phyloP scores from a whole-genome alignment of 192 early-diverging fungal species.

The Diversispora epigaea region DNA sequence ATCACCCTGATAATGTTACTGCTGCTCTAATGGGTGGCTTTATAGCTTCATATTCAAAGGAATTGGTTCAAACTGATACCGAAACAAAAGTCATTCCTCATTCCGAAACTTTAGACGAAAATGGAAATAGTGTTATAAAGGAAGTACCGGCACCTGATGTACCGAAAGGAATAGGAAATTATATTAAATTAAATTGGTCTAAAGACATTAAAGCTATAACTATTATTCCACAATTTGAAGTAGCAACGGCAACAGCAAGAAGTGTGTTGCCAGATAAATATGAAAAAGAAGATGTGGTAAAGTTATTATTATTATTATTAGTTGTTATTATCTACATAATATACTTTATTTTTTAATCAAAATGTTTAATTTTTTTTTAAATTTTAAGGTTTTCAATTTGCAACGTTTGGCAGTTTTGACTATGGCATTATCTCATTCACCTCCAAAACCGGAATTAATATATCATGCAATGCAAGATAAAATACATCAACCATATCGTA shows the following conservation, averaged over 20 bases:
- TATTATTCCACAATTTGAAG: slow-evolving; percentile 88
- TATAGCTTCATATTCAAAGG: slow-evolving; percentile 79
- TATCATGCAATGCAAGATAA: slow-evolving; percentile 93
- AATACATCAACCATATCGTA: slow-evolving; percentile 95
- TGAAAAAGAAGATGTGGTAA: slow-evolving; percentile 77
- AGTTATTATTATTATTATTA: background rate
- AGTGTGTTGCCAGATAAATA: slow-evolving; percentile 80
- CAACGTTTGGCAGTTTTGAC: slow-evolving; percentile 92
- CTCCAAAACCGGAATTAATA: slow-evolving; percentile 76
- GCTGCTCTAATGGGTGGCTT: slow-evolving; percentile 94
- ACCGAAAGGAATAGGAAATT: slow-evolving; percentile 66
- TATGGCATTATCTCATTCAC: slow-evolving; percentile 70
- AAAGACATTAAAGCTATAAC: slow-evolving; percentile 71
- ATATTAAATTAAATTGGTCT: slow-evolving; percentile 65
- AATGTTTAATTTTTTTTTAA: too few species aligned
- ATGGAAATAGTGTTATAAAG: background rate
- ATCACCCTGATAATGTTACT: slow-evolving; percentile 97
- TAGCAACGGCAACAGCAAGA: slow-evolving; percentile 89
- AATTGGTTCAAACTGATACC: slow-evolving; percentile 50
- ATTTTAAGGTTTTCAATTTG: slow-evolving; percentile 84
- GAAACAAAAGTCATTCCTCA: slow-evolving; percentile 50
- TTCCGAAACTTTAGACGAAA: slow-evolving; percentile 46
- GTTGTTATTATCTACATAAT: too few species aligned
- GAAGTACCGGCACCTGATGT: slow-evolving; percentile 42
- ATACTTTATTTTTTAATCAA: too few species aligned